Conservation (phyloP, 257 asterid species). For the Petrea volubilis region DNA sequence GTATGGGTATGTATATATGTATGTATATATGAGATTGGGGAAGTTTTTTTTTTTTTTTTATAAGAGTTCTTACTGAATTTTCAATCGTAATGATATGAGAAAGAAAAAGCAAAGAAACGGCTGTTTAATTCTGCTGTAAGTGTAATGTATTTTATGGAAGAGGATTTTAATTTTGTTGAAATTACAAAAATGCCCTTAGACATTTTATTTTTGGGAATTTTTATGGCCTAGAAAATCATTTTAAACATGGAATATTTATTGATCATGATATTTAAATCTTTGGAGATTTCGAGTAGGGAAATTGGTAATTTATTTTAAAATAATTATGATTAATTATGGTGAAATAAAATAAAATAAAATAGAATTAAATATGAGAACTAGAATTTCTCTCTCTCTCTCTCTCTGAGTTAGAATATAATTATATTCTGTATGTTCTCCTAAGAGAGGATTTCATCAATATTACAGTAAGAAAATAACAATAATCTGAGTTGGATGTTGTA, state of each 20-base stretch:
- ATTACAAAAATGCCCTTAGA: conserved; percentile 1
- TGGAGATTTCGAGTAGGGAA: neutral
- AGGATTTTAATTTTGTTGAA: neutral
- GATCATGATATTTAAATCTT: conserved; percentile 11
- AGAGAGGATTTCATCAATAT: neutral
- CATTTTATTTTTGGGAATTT: neutral
- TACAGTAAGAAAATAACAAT: neutral
- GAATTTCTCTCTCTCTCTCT: too few relatives aligned
- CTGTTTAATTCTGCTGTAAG: too few relatives aligned
- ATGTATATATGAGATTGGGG: neutral
- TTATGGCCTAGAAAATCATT: neutral
- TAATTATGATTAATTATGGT: neutral
- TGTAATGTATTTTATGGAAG: conserved; percentile 1
- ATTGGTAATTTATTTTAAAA: neutral
- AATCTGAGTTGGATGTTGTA: neutral
- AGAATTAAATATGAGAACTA: neutral
- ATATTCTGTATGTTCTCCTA: neutral
- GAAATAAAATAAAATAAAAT: too few relatives aligned
- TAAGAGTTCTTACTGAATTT: neutral
- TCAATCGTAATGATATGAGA: neutral
- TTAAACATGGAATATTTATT: conserved; percentile 14
- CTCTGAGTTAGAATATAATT: neutral
- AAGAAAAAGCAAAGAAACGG: too few relatives aligned
- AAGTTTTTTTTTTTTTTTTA: conserved; percentile 15
- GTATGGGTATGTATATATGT: neutral